Evolutionary conservation across 768 basidiomycete genomes (phyloP).

Genomic region (Pisolithus marmoratus): DNA sequence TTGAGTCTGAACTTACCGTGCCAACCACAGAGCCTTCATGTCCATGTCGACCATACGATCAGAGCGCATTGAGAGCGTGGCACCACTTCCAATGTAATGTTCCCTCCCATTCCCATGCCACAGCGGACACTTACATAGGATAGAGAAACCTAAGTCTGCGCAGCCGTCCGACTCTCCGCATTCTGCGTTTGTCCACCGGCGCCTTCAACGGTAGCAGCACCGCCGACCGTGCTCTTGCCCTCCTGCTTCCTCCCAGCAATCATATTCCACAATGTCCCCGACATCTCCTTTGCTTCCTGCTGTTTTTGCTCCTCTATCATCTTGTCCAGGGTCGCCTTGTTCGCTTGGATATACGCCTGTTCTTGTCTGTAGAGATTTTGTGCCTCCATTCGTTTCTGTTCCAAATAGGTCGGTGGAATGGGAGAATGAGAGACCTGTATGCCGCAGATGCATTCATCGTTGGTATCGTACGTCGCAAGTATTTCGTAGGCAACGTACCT

Average conservation of each 20-base stretch:
- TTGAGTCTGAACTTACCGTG: too few relatives aligned
- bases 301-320: conserved; percentile 48
- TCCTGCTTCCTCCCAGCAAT: conserved; percentile 20
- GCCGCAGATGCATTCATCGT: not conserved
- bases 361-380: conserved; percentile 49
- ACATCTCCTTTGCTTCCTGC: conserved; percentile 43
- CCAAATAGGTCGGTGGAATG: conserved; percentile 45
- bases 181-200: too few relatives aligned
- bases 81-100: too few relatives aligned
- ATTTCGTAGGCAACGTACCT: conserved; percentile 18
- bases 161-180: too few relatives aligned
- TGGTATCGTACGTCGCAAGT: not conserved
- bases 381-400: conserved; percentile 45
- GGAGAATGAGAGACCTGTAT: conserved; percentile 22
- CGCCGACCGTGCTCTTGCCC: not conserved
- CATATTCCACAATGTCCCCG: conserved; percentile 34
- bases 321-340: conserved; percentile 47
- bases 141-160: too few relatives aligned
- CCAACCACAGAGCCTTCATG: too few relatives aligned
- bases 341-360: conserved; percentile 43
- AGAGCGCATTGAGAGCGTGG: too few relatives aligned
- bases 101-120: too few relatives aligned
- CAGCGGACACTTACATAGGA: too few relatives aligned
- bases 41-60: too few relatives aligned
- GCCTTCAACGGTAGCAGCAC: too few relatives aligned